Conservation (phyloP, 1,284 basidiomycete species). For the Malassezia sympodialis region DNA sequence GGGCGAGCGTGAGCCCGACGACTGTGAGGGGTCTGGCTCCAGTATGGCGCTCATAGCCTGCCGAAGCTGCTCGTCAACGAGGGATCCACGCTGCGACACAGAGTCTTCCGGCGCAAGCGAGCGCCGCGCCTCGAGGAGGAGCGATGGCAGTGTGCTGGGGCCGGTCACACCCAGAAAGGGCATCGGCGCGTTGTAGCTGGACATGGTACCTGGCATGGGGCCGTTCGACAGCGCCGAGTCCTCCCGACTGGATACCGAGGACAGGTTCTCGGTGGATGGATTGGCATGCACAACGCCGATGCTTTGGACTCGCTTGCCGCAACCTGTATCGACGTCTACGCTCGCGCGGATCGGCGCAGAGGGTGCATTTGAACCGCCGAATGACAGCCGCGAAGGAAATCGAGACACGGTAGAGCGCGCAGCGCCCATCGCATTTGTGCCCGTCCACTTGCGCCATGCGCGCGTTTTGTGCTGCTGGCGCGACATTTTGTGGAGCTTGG, state of each 20-base stretch:
- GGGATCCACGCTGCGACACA: background rate
- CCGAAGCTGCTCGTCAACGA: background rate
- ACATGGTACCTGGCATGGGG: background rate
- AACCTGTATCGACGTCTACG: background rate
- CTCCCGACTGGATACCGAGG: background rate
- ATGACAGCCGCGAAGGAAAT: background rate
- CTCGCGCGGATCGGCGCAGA: background rate
- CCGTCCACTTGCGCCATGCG: slow-evolving; percentile 1
- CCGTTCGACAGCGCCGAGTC: background rate
- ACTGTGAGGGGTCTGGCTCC: background rate
- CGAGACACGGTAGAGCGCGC: background rate
- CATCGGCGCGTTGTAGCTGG: background rate
- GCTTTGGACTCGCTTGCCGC: background rate
- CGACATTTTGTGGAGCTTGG: background rate
- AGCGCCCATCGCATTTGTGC: background rate
- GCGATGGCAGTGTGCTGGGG: background rate
- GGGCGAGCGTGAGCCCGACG: background rate
- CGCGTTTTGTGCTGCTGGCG: background rate
- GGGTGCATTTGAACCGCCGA: background rate
- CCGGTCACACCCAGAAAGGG: background rate
- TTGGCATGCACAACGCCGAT: background rate
- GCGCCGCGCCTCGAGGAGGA: background rate
- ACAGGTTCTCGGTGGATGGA: background rate
- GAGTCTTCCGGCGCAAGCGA: background rate
- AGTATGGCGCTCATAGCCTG: background rate